Percentiles rank a stretch among this genome's conserved stretches.
phyloP scores from a whole-genome alignment of 768 basidiomycete species.

The Pisolithus marmoratus region DNA sequence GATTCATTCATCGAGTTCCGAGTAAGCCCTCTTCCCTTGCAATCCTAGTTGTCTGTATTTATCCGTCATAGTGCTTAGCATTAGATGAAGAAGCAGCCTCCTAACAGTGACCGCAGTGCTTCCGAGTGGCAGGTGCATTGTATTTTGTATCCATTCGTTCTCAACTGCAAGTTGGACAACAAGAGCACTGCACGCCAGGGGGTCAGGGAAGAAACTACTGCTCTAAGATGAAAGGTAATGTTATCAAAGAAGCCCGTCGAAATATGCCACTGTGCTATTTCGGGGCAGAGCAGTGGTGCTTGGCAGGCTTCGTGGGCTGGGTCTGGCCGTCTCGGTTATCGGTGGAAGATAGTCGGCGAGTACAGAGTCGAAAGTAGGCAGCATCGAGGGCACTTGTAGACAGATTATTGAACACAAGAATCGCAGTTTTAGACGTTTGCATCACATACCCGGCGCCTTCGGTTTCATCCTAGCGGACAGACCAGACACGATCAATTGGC shows the following conservation, averaged over 20 bases:
- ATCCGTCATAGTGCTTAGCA: conserved; percentile 23
- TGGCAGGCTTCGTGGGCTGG: conserved; percentile 1
- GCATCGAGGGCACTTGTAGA: conserved; percentile 35
- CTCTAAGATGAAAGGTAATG: conserved; percentile 4
- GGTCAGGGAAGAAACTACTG: conserved; percentile 8
- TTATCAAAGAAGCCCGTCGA: conserved; percentile 36
- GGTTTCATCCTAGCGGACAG: conserved; percentile 51
- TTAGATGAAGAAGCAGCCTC: conserved; percentile 25
- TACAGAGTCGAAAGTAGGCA: conserved; percentile 63
- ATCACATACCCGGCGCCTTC: conserved; percentile 38
- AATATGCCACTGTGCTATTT: conserved; percentile 30
- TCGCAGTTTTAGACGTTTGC: neutral
- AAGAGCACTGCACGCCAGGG: neutral
- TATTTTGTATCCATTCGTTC: neutral
- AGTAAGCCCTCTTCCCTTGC: conserved; percentile 40
- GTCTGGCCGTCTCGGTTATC: conserved; percentile 15
- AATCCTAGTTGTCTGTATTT: conserved; percentile 1
- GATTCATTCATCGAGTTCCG: conserved; percentile 85
- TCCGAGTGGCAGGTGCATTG: neutral
- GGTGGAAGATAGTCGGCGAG: conserved; percentile 66
- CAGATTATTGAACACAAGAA: conserved; percentile 6
- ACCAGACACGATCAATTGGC: conserved; percentile 57
- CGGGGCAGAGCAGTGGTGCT: conserved; percentile 12
- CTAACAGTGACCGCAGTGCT: neutral
- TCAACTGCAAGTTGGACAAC: neutral